Evolutionary conservation across 306 rosid species (phyloP).

Genomic region (Cucumis melo): DNA sequence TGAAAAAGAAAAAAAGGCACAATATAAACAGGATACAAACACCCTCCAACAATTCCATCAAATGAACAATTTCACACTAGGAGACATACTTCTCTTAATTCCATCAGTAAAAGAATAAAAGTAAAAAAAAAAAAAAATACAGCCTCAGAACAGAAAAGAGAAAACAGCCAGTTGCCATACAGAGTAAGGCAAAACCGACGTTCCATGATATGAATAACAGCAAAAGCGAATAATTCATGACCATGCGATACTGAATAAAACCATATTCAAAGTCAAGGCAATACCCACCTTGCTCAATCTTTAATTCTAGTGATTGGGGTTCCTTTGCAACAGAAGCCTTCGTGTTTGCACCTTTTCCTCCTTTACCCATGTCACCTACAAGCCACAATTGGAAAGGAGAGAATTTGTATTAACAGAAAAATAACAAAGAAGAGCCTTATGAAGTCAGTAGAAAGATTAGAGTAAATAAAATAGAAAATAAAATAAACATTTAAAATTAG

Average conservation of each 20-base stretch:
- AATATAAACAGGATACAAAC: neutral
- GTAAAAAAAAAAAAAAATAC: neutral
- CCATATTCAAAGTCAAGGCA: conserved; percentile 10
- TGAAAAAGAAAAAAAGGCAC: neutral
- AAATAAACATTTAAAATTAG: conserved; percentile 6
- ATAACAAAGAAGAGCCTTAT: conserved; percentile 3
- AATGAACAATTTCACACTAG: neutral
- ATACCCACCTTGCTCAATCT: conserved; percentile 47
- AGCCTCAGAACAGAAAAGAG: neutral
- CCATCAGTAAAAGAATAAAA: neutral
- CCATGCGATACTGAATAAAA: neutral
- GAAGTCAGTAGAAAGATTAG: neutral
- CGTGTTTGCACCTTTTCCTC: conserved; percentile 29
- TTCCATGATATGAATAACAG: neutral
- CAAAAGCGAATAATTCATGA: neutral
- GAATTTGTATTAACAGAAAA: neutral
- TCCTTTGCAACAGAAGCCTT: conserved; percentile 29
- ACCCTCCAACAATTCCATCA: neutral
- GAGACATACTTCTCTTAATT: neutral
- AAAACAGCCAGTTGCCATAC: neutral
- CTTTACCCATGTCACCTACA: conserved; percentile 33
- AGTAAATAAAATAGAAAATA: neutral
- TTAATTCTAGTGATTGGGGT: conserved; percentile 34
- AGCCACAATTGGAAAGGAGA: conserved; percentile 2
- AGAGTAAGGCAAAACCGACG: neutral